phyloP scores from a whole-genome alignment of 768 basidiomycete genomes.

The Suillus occidentalis region DNA sequence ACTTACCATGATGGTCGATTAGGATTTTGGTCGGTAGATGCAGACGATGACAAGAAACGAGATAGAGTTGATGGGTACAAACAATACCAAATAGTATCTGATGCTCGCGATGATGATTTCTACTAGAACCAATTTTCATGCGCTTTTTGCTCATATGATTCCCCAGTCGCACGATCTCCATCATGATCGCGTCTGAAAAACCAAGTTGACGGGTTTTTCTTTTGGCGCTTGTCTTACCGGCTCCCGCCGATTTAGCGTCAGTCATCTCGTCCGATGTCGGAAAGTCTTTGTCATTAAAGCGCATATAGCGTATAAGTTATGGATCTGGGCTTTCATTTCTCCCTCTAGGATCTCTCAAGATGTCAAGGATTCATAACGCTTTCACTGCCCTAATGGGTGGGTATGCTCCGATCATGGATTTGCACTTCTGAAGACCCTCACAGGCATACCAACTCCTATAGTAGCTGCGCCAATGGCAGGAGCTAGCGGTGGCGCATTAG shows the following conservation, averaged over 20 bases:
- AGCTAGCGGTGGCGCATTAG: constrained; percentile 60
- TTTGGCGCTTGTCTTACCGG: too few species aligned
- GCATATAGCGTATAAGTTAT: too few species aligned
- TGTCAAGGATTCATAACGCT: background rate
- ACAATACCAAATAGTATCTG: background rate
- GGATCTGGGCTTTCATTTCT: background rate
- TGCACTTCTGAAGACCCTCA: constrained; percentile 28
- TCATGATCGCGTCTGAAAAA: background rate
- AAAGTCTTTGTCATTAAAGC: background rate
- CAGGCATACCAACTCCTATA: constrained; percentile 60
- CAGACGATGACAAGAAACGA: constrained; percentile 17
- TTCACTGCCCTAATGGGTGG: constrained; percentile 5
- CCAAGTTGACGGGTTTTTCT: background rate
- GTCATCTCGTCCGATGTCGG: background rate
- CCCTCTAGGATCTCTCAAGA: background rate
- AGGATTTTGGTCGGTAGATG: constrained; percentile 16
- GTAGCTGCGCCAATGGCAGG: constrained; percentile 72
- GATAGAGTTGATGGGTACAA: background rate
- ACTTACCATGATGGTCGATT: constrained; percentile 59
- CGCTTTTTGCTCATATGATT: background rate
- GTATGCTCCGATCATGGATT: background rate
- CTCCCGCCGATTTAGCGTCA: background rate
- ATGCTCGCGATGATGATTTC: too few species aligned
- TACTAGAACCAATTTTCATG: background rate
- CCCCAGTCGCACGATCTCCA: background rate